Base-by-base conservation (phyloP, 805 yeast genomes). In the Wickerhamiella nectarea region DNA sequence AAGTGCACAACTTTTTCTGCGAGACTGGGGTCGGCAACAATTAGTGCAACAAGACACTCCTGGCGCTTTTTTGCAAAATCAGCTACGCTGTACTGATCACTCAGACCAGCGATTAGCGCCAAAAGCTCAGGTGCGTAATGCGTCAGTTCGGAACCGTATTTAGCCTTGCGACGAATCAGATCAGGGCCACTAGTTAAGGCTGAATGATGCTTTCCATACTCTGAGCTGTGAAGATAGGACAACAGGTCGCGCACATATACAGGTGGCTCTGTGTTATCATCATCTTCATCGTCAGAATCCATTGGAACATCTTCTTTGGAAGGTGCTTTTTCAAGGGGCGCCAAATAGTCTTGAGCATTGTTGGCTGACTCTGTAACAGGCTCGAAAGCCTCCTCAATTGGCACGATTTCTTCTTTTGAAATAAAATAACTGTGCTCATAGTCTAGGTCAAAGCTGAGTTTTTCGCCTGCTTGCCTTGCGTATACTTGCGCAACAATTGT, bases 201-300 rank as follows among this genome's bases (percentile, higher is more conserved):
- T 2, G 52, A 64, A 48, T 52, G 74, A 65, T 64, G 73, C 50
- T 66, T 77, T 51, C 55, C 74, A 11, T 69, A 75, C 38, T 62
- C 67, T 14, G 56, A 54, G 0, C 68, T 65, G 9, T 64, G 62
- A 14, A 80, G 64, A 51, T 78, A 80, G 11, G 64, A 60, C 4
- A 84, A 53, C 17, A 87, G 62, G 48, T 85, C 94, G 50, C 80
- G 78, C 33, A 89, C 60, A 52, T 84, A 89, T 1, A 83, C 67
- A 1, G 63, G 58, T 0, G 68, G 55, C 0, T 74, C 64, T 4
- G 56, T 61, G 2, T 58, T 57, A 6, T 59, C 63, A 2, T 53
- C 60, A 28, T 61, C 67, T 14, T 61, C 55, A 18, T 55, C 60
- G 20, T 49, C 55, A 29, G 48, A 43, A 34, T 57, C 55, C 3